phyloP scores from a whole-genome alignment of 2,329 filamentous ascomycete species.

The Orbilia brochopaga region DNA sequence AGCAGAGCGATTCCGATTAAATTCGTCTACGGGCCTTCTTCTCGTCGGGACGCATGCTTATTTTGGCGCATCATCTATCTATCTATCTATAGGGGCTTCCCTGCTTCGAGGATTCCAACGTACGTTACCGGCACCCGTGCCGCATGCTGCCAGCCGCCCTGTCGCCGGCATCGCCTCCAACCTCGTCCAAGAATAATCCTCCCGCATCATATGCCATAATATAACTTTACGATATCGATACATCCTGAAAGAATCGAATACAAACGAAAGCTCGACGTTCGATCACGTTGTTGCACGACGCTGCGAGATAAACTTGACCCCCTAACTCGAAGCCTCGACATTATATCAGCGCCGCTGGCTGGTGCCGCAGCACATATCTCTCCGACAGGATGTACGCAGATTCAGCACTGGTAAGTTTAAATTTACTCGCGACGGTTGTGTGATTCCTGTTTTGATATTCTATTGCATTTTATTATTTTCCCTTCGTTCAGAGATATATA shows the following conservation, averaged over 20 bases:
- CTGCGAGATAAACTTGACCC: background rate
- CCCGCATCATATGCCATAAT: background rate
- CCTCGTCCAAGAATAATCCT: background rate
- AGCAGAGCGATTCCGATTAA: too few relatives aligned
- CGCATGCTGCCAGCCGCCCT: too few relatives aligned
- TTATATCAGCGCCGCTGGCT: background rate
- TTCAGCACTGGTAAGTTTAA: conserved; percentile 41
- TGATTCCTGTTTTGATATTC: background rate
- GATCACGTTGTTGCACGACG: background rate
- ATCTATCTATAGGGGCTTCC: too few relatives aligned
- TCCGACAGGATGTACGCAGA: conserved; percentile 39
- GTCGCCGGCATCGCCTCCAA: background rate
- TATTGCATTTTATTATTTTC: background rate
- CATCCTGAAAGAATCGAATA: too few relatives aligned
- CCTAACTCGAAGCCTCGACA: too few relatives aligned
- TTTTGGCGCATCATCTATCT: too few relatives aligned
- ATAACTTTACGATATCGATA: too few relatives aligned
- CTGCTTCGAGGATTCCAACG: too few relatives aligned
- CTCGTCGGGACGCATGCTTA: too few relatives aligned
- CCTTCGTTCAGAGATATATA: background rate
- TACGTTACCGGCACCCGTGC: too few relatives aligned
- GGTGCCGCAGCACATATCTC: background rate
- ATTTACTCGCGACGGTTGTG: background rate
- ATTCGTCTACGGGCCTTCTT: too few relatives aligned
- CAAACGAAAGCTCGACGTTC: background rate